Percentiles rank a stretch among this genome's conserved stretches.
These are phyloP conservation scores for Ananas comosus DNA, from an alignment of 176 grass and related monocot genomes.

Conservation along the genomic window DNA sequence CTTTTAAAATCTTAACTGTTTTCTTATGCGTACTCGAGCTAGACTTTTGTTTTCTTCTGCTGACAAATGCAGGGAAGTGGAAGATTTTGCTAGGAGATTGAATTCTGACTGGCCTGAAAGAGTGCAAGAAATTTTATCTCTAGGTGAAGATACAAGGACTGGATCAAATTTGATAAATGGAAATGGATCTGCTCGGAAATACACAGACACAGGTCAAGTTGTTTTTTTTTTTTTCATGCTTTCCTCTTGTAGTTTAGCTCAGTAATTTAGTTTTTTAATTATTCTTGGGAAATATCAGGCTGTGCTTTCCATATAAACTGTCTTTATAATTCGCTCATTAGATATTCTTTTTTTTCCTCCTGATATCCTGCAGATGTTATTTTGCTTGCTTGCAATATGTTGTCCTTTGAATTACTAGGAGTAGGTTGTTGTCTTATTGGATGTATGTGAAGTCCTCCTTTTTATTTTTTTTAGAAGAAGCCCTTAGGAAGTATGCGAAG, in stretches of 20 bases:
- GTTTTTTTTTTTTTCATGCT: not conserved
- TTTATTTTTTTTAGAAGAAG: no score
- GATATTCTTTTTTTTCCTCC: no score
- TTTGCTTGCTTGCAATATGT: no score
- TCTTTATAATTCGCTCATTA: no score
- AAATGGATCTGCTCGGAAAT: slow-evolving; percentile 40
- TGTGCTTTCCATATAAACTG: no score
- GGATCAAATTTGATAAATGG: slow-evolving; percentile 43
- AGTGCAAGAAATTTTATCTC: slow-evolving; percentile 61
- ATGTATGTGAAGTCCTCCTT: no score
- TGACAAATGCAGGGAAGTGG: slow-evolving; percentile 74
- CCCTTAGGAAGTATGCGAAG: no score
- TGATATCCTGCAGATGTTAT: no score
- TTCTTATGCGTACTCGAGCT: slow-evolving; percentile 8
- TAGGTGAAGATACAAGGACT: slow-evolving; percentile 61
- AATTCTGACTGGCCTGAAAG: slow-evolving; percentile 95
- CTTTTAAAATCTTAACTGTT: slow-evolving; percentile 5
- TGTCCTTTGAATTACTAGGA: no score
- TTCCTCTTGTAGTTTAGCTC: not conserved
- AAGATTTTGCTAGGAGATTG: slow-evolving; percentile 92
- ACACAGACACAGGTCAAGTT: slow-evolving; percentile 18
- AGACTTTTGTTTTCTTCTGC: slow-evolving; percentile 19
- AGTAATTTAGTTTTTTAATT: no score
- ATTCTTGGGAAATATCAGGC: no score
- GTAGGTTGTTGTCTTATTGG: no score